phyloP scores from a whole-genome alignment of 1,284 basidiomycete species.

The Ceratobasidium sp. region DNA sequence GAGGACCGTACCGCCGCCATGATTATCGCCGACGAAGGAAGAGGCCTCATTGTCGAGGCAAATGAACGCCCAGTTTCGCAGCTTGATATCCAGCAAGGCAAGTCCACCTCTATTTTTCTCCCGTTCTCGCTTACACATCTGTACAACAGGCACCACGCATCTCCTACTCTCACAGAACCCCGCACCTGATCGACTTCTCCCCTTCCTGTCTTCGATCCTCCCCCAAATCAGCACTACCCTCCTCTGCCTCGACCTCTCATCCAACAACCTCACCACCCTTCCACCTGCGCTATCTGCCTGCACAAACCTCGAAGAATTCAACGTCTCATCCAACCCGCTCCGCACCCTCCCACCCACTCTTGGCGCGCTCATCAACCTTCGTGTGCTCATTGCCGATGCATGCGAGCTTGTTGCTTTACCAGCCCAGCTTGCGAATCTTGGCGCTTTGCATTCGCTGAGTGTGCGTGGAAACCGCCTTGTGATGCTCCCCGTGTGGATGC shows the following conservation, averaged over 20 bases:
- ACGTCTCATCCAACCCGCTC: slow-evolving; percentile 90
- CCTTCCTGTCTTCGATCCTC: slow-evolving; percentile 74
- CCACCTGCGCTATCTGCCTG: slow-evolving; percentile 84
- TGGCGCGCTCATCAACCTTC: slow-evolving; percentile 76
- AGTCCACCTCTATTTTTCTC: slow-evolving; percentile 51
- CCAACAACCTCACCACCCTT: slow-evolving; percentile 83
- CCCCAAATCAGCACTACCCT: slow-evolving; percentile 79
- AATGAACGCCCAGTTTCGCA: slow-evolving; percentile 69
- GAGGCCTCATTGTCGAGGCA: slow-evolving; percentile 79
- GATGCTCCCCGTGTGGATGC: slow-evolving; percentile 93
- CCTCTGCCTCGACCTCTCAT: slow-evolving; percentile 89
- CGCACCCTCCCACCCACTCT: slow-evolving; percentile 86
- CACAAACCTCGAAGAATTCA: slow-evolving; percentile 88
- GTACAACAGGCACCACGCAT: slow-evolving; percentile 83
- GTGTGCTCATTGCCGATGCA: slow-evolving; percentile 89
- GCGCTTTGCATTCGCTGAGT: slow-evolving; percentile 86
- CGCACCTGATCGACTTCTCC: slow-evolving; percentile 78
- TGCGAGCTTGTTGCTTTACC: slow-evolving; percentile 84
- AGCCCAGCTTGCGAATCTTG: slow-evolving; percentile 70
- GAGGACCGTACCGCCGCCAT: slow-evolving; percentile 77
- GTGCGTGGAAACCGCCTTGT: slow-evolving; percentile 88
- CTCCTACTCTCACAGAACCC: slow-evolving; percentile 81
- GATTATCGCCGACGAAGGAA: slow-evolving; percentile 81
- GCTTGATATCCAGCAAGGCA: slow-evolving; percentile 75
- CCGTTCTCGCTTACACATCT: slow-evolving; percentile 31